Conservation (phyloP, 1,284 basidiomycete genomes). For the Ceratobasidium sp. region DNA sequence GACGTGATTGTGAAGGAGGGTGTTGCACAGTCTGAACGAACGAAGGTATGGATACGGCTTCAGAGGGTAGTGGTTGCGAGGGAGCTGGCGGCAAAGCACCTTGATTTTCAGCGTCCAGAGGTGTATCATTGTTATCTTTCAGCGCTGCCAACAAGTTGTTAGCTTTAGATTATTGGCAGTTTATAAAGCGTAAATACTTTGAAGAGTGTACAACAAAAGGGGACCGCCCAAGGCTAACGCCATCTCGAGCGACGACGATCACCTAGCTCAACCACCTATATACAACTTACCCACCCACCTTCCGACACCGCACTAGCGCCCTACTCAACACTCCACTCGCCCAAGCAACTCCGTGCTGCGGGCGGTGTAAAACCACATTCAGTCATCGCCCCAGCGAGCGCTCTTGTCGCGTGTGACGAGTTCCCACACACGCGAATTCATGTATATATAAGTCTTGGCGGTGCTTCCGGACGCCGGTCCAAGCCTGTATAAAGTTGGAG, state of each 20-base stretch:
- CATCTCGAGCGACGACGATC: constrained; percentile 11
- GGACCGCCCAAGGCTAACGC: constrained; percentile 17
- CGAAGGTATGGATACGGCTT: constrained; percentile 5
- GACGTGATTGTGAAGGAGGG: background rate
- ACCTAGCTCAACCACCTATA: background rate
- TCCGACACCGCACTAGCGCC: background rate
- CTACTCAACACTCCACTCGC: background rate
- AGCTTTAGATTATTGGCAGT: background rate
- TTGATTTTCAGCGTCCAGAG: background rate
- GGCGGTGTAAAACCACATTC: background rate
- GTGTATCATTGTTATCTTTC: background rate
- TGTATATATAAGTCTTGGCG: constrained; percentile 16
- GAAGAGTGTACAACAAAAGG: constrained; percentile 25
- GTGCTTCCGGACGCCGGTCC: constrained; percentile 31
- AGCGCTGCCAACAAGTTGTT: background rate
- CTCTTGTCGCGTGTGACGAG: constrained; percentile 4
- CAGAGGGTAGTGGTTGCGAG: background rate
- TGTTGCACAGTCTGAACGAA: constrained; percentile 12
- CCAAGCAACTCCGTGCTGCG: constrained; percentile 19
- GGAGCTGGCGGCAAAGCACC: background rate
- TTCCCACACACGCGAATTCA: constrained; percentile 11
- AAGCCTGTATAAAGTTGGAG: constrained; percentile 12
- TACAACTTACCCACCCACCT: background rate
- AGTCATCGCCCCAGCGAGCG: constrained; percentile 18
- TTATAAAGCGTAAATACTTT: constrained; percentile 23